These are phyloP conservation scores for Botryosphaeria dothidea DNA, from an alignment of 2,329 filamentous ascomycete genomes.

Conservation along the genomic window DNA sequence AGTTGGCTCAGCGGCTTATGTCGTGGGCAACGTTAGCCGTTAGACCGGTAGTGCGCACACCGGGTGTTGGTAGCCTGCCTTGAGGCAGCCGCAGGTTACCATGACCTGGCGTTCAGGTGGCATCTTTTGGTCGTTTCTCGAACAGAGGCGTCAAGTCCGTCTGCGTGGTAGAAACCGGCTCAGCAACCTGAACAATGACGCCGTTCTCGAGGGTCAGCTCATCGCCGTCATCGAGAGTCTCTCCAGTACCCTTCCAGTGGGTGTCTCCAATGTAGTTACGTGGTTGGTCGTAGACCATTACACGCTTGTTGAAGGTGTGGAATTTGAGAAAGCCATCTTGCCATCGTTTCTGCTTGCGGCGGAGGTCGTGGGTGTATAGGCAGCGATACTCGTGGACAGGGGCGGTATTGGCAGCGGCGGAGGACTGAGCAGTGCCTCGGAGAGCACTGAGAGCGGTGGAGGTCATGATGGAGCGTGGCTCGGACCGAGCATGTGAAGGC, in stretches of 20 bases:
- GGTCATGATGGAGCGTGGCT: slow-evolving; percentile 25
- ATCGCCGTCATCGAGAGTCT: slow-evolving; percentile 75
- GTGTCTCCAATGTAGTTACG: slow-evolving; percentile 82
- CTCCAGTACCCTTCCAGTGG: slow-evolving; percentile 73
- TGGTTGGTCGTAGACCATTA: slow-evolving; percentile 86
- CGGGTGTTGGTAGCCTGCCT: slow-evolving; percentile 44
- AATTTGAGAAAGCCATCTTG: slow-evolving; percentile 87
- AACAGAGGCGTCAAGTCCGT: slow-evolving; percentile 78
- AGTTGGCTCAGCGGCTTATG: slow-evolving; percentile 64
- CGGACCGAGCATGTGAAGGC: neutral
- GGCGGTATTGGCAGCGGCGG: slow-evolving; percentile 62
- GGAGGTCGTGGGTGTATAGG: slow-evolving; percentile 82
- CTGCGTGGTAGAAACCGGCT: slow-evolving; percentile 69
- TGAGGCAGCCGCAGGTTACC: slow-evolving; percentile 41
- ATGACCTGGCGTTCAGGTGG: slow-evolving; percentile 22
- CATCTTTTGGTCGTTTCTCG: slow-evolving; percentile 61
- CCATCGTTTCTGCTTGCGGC: slow-evolving; percentile 88
- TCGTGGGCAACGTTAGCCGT: slow-evolving; percentile 36
- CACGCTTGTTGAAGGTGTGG: slow-evolving; percentile 85
- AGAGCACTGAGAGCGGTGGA: slow-evolving; percentile 27
- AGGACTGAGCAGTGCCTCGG: slow-evolving; percentile 34
- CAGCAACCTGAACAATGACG: slow-evolving; percentile 77
- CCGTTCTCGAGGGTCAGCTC: slow-evolving; percentile 77
- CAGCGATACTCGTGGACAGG: slow-evolving; percentile 80
- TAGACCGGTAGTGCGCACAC: neutral